phyloP scores from a whole-genome alignment of 495 filamentous ascomycete species.

The Friedmanniomyces simplex region DNA sequence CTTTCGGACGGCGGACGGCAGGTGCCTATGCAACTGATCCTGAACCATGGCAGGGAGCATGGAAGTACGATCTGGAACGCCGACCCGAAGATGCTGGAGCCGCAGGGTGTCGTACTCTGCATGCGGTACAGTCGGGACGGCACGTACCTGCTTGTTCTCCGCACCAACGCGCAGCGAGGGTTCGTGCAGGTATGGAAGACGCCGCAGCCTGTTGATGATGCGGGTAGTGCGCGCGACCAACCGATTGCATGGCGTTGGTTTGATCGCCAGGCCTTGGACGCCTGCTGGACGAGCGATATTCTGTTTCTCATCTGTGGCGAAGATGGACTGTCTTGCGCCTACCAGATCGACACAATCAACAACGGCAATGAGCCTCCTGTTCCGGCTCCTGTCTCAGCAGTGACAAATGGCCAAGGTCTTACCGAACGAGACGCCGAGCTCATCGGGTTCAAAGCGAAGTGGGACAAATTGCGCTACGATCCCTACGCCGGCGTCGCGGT shows the following conservation, averaged over 20 bases:
- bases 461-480: conserved; percentile 24
- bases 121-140: conserved; percentile 10
- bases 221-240: conserved; percentile 18
- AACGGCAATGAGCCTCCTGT: background rate
- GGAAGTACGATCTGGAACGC: background rate
- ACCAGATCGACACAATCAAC: conserved; percentile 1
- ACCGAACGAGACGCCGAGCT: background rate
- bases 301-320: conserved; percentile 24
- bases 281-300: conserved; percentile 17
- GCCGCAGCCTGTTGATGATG: background rate
- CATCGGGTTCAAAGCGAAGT: conserved; percentile 3
- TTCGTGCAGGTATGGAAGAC: conserved; percentile 9
- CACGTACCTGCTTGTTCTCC: conserved; percentile 9
- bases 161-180: conserved; percentile 6
- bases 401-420: background rate
- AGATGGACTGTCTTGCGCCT: conserved; percentile 13
- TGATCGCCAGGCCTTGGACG: conserved; percentile 22
- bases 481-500: conserved; percentile 18
- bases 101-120: conserved; percentile 3
- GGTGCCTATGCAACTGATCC: background rate
- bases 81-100: conserved; percentile 6
- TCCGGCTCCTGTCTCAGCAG: background rate
- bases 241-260: conserved; percentile 14
- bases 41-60: conserved; percentile 1
- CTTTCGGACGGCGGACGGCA: conserved; percentile 3